Base-by-base conservation (phyloP, 1,284 basidiomycete genomes). In the Tylopilus orsonianus region DNA sequence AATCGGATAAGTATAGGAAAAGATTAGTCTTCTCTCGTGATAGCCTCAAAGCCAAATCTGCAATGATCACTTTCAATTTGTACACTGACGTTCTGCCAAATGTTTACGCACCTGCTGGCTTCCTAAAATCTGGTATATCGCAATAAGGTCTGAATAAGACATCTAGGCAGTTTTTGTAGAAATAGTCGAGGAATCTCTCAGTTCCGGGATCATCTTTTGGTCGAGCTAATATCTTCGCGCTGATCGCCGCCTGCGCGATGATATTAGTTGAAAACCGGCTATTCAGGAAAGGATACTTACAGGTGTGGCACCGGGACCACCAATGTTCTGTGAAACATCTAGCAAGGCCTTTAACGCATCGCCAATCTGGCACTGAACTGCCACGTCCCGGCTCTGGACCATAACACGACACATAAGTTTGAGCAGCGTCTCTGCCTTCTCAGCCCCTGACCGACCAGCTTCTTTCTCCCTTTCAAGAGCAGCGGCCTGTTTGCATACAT, bases 131-230 rank as follows among this genome's bases (percentile, higher is more conserved):
- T 4, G 91, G 84, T 18, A 97, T 71, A 46, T 90, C 82, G 36
- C 66, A 69, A 34, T 98, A 73, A 1, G 97, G 95, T 59, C 80
- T 81, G 70, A 94, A 89, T 40, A 99, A 74, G 14, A 77, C 75
- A 16, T 78, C 71, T 47, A 89, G 77, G 62, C 87, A 93, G 38
- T 80, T 74, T 67, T 85, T 86, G 74, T 98, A 99, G 68, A 98
- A 94, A 70, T 91, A 92, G 27, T 93, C 87, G 59, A 95, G 74
- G 73, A 96, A 99, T 50, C 83, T 81, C 65, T 97, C 90, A 14
- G 85, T 85, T 46, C 85, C 79, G n/a, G 87, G 84, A 58, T 95
- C 87, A 63, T 95, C 90, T 68, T 89, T 90, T 47, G 79, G 75
- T 22, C 77, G 75, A 50, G 80, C 72, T 46, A 79, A 69, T 16